Conservation (phyloP, 225 moss, liverwort and hornwort genomes). For the Climacium dendroides region DNA sequence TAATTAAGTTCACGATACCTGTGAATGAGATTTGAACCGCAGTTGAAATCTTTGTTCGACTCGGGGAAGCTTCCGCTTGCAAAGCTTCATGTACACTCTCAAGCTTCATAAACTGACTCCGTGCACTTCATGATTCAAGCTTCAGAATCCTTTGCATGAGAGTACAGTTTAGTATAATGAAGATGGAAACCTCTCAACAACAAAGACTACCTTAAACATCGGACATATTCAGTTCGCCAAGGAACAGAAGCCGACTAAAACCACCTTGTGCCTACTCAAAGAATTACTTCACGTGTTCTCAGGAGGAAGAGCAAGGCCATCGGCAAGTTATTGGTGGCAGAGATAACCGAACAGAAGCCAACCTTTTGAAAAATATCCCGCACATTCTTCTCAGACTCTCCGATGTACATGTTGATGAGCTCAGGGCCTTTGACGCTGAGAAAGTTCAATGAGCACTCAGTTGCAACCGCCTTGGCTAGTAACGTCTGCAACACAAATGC, state of each 20-base stretch:
- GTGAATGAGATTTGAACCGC: no score
- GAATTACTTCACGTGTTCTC: not conserved
- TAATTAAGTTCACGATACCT: no score
- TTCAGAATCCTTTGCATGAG: no score
- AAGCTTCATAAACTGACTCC: no score
- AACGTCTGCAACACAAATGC: constrained; percentile 57
- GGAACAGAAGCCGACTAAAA: not conserved
- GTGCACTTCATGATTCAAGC: no score
- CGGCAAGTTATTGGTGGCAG: not conserved
- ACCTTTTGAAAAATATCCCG: constrained; percentile 98
- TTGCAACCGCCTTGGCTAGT: constrained; percentile 95
- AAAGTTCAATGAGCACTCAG: constrained; percentile 96
- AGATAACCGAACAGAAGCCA: not conserved
- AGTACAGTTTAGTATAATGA: not conserved
- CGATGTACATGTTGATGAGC: constrained; percentile 99
- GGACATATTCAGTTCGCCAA: not conserved
- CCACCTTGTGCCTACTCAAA: not conserved
- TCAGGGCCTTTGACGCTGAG: constrained; percentile 98
- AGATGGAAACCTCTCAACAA: not conserved
- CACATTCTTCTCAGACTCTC: constrained; percentile 99
- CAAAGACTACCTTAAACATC: not conserved
- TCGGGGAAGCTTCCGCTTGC: no score
- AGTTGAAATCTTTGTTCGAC: no score
- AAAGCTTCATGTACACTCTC: no score
- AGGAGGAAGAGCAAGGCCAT: not conserved